A percentile compares a stretch with the other conserved stretches of the same genome.
These are phyloP conservation scores for Anthoceros angustus DNA, from an alignment of 225 moss, liverwort and hornwort genomes.

Conservation along the genomic window DNA sequence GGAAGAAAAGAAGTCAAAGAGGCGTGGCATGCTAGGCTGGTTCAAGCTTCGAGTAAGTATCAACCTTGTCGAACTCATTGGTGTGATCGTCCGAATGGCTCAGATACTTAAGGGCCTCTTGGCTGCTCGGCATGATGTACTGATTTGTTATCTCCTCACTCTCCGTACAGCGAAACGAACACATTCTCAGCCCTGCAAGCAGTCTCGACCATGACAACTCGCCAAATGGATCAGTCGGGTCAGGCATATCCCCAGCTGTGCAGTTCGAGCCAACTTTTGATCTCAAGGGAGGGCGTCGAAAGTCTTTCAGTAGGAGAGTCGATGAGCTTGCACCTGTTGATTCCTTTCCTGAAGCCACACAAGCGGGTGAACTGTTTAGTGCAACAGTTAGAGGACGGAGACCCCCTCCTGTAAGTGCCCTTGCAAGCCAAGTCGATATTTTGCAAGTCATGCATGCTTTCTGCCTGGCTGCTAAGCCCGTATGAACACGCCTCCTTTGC, in stretches of 20 bases:
- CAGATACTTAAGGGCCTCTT: not conserved
- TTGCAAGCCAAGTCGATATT: not conserved
- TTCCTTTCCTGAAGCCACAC: slow-evolving; percentile 73
- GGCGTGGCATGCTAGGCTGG: slow-evolving; percentile 96
- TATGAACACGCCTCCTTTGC: slow-evolving; percentile 2
- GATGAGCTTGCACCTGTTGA: slow-evolving; percentile 58
- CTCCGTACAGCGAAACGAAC: slow-evolving; percentile 58
- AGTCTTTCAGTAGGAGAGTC: slow-evolving; percentile 68
- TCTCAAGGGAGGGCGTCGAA: slow-evolving; percentile 48
- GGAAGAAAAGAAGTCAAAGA: slow-evolving; percentile 93
- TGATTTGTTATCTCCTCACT: slow-evolving; percentile 9
- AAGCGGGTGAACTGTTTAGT: slow-evolving; percentile 93
- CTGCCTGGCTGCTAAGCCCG: not conserved
- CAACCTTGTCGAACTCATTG: not conserved
- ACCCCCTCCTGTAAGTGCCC: slow-evolving; percentile 49
- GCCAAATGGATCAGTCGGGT: slow-evolving; percentile 56
- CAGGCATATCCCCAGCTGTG: slow-evolving; percentile 27
- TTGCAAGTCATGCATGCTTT: not conserved
- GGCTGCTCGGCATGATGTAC: not conserved
- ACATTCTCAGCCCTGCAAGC: slow-evolving; percentile 53
- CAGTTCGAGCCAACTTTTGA: slow-evolving; percentile 41
- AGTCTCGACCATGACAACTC: slow-evolving; percentile 73
- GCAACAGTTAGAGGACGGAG: slow-evolving; percentile 84
- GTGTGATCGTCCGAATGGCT: not conserved
- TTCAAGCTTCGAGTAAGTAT: slow-evolving; percentile 68